Conservation (phyloP, 345 rosid genomes). For the Camelina hispida region DNA sequence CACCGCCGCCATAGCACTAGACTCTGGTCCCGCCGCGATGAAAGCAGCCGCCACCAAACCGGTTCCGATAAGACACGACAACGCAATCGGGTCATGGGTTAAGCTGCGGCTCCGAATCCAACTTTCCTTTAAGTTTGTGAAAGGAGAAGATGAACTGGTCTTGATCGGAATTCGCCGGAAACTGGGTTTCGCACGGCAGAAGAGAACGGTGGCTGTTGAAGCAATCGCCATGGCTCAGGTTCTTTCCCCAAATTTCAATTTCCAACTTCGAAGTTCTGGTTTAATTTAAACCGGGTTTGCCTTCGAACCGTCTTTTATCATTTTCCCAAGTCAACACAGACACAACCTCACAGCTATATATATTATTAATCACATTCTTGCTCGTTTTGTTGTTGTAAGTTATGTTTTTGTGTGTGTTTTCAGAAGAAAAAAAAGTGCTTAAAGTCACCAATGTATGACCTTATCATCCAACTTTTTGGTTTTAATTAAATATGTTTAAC, state of each 20-base stretch:
- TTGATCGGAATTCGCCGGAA: slow-evolving; percentile 31
- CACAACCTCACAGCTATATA: too few species aligned
- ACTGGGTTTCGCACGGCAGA: slow-evolving; percentile 41
- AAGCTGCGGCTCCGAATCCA: slow-evolving; percentile 3
- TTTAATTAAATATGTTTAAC: too few species aligned
- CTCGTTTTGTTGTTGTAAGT: too few species aligned
- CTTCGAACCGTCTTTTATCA: slow-evolving; percentile 6
- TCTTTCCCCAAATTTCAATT: background rate
- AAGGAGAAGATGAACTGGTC: slow-evolving; percentile 21
- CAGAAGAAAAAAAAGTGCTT: too few species aligned
- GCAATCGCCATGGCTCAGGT: slow-evolving; percentile 53
- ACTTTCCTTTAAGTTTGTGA: background rate
- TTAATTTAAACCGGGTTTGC: slow-evolving; percentile 34
- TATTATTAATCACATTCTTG: too few species aligned
- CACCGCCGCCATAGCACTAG: slow-evolving; percentile 56
- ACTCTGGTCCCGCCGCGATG: slow-evolving; percentile 41
- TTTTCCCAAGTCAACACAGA: too few species aligned
- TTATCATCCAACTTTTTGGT: too few species aligned
- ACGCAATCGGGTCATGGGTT: slow-evolving; percentile 34
- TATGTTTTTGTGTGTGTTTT: too few species aligned
- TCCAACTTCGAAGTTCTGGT: slow-evolving; percentile 16
- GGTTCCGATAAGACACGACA: slow-evolving; percentile 57
- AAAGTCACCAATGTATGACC: too few species aligned
- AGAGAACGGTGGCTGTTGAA: slow-evolving; percentile 44
- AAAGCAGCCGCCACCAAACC: slow-evolving; percentile 56